These are phyloP conservation scores for Penicillium oxalicum DNA, from an alignment of 2,329 filamentous ascomycete genomes.

Conservation along the genomic window DNA sequence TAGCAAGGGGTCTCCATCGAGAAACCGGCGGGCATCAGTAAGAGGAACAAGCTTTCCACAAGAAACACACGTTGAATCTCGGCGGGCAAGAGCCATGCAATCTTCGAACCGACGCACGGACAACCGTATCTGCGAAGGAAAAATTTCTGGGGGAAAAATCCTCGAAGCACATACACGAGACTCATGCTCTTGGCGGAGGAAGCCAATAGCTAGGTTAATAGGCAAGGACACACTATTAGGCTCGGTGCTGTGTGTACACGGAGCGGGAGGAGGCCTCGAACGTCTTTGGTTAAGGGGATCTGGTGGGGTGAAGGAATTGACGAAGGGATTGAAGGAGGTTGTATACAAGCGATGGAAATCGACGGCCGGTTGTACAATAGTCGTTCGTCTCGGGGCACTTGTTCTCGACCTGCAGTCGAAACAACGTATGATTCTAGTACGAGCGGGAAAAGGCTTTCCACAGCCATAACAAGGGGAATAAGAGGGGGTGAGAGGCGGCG, in stretches of 20 bases:
- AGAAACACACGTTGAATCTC: background rate
- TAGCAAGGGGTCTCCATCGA: background rate
- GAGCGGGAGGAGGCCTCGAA: background rate
- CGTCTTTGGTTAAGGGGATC: too few species aligned
- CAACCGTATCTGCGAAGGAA: background rate
- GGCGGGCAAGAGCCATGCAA: background rate
- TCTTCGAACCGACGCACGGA: background rate
- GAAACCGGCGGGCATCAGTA: background rate
- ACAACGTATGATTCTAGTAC: background rate
- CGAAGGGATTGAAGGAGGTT: background rate
- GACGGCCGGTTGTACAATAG: background rate
- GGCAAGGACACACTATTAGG: background rate
- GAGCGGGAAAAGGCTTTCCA: background rate
- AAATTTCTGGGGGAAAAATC: background rate
- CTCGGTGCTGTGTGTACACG: background rate
- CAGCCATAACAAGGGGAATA: background rate
- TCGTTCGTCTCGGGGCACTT: too few species aligned
- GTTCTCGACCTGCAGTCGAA: background rate
- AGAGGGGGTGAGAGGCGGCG: too few species aligned
- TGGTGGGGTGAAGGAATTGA: background rate
- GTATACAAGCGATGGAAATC: background rate
- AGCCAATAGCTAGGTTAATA: background rate
- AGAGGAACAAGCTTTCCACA: background rate
- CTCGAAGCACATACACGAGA: background rate
- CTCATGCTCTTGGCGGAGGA: background rate